Conservation (phyloP, 2,329 filamentous ascomycete genomes). For the Xylariales sp. region DNA sequence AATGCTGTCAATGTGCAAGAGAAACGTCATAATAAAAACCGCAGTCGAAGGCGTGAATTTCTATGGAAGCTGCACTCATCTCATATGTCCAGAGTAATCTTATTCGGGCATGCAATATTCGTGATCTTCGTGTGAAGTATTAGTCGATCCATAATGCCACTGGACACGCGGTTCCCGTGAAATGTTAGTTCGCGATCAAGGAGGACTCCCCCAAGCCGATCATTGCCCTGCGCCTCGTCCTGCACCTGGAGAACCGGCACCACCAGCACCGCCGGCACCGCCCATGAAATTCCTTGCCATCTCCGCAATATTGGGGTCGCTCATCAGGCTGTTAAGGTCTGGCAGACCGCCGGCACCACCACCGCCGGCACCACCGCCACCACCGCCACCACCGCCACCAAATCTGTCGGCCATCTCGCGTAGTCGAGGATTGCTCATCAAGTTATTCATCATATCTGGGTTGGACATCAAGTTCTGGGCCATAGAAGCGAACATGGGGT, state of each 20-base stretch:
- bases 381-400: conserved; percentile 59
- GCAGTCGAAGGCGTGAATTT: no score
- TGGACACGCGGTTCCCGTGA: no score
- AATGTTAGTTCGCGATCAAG: no score
- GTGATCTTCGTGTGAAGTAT: no score
- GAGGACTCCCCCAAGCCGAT: no score
- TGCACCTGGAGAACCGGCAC: conserved; percentile 18
- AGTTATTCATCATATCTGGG: conserved; percentile 81
- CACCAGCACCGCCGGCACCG: conserved; percentile 18
- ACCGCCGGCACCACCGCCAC: conserved; percentile 50
- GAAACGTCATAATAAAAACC: no score
- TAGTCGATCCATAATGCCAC: no score
- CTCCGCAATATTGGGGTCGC: conserved; percentile 84
- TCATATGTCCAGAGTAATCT: no score
- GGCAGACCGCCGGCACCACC: conserved; percentile 78
- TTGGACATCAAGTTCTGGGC: conserved; percentile 97
- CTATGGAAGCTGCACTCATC: no score
- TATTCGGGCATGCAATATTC: no score
- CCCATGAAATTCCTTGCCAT: conserved; percentile 52
- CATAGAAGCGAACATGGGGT: conserved; percentile 98
- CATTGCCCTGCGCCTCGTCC: no score
- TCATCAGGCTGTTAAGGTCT: conserved; percentile 80
- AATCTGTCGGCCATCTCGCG: conserved; percentile 84
- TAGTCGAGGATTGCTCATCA: conserved; percentile 91
- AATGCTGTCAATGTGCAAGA: no score